Percentiles rank a stretch among this genome's conserved stretches.
These are phyloP conservation scores for Sclerotinia sclerotiorum DNA, from an alignment of 2,329 filamentous ascomycete species.

Conservation along the genomic window DNA sequence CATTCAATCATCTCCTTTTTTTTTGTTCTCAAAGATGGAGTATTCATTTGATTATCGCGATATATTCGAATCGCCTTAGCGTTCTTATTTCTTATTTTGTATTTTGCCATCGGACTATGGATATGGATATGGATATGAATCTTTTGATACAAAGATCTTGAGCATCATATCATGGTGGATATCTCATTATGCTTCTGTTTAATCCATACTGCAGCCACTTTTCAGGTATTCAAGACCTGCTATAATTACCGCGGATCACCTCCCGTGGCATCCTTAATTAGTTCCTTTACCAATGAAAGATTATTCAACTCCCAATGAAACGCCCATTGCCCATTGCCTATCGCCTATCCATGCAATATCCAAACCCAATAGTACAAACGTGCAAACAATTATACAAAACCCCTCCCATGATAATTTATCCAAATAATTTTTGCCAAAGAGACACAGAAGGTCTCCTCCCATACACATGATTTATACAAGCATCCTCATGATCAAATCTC, in stretches of 20 bases:
- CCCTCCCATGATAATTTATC: neutral
- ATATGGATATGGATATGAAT: neutral
- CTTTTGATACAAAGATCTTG: neutral
- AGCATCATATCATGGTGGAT: neutral
- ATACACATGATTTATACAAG: conserved; percentile 32
- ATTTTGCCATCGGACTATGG: neutral
- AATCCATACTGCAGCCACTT: neutral
- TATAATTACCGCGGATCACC: conserved; percentile 10
- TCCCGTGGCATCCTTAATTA: conserved; percentile 14
- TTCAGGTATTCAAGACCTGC: neutral
- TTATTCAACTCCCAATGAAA: neutral
- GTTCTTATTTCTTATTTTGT: neutral
- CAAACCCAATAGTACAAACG: too few relatives aligned
- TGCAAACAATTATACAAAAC: neutral
- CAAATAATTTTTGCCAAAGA: conserved; percentile 21
- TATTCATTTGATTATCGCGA: neutral
- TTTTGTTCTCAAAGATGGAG: neutral
- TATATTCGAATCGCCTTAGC: neutral
- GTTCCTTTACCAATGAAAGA: conserved; percentile 12
- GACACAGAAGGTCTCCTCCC: conserved; percentile 15
- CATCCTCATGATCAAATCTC: conserved; percentile 25
- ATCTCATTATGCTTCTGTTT: neutral
- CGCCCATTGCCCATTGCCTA: too few relatives aligned
- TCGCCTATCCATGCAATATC: neutral
- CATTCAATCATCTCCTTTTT: neutral